Percentiles rank a stretch among this genome's conserved stretches.
Conservation (phyloP, 2,329 filamentous ascomycete genomes). For the Aspergillus sclerotialis region DNA sequence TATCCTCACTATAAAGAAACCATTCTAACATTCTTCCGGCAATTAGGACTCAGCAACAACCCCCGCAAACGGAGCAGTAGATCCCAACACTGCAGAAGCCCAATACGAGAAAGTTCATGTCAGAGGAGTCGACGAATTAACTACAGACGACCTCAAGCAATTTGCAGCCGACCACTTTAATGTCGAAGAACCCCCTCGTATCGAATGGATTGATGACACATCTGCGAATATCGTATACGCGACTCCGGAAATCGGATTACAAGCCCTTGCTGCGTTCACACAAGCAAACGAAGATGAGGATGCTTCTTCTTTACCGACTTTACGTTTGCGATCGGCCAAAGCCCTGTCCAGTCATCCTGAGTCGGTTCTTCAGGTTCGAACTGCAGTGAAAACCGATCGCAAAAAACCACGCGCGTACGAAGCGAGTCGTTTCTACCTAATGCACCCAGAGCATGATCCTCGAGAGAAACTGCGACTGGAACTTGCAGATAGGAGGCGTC, state of each 20-base stretch:
- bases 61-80: constrained; percentile 14
- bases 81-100: constrained; percentile 26
- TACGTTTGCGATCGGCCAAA: constrained; percentile 65
- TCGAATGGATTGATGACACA: constrained; percentile 94
- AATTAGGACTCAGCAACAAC: constrained; percentile 17
- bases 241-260: constrained; percentile 45
- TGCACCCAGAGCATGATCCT: constrained; percentile 83
- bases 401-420: constrained; percentile 73
- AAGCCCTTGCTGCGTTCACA: constrained; percentile 47
- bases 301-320: constrained; percentile 45
- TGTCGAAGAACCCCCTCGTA: constrained; percentile 47
- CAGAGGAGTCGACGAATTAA: constrained; percentile 72
- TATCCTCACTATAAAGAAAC: constrained; percentile 2
- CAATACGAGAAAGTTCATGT: constrained; percentile 66
- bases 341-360: constrained; percentile 61
- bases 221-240: constrained; percentile 81
- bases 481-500: constrained; percentile 38
- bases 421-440: constrained; percentile 82
- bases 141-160: constrained; percentile 68
- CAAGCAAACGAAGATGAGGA: constrained; percentile 30
- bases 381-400: constrained; percentile 67
- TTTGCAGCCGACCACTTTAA: constrained; percentile 66
- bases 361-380: constrained; percentile 62
- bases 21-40: background rate
- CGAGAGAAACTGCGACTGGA: constrained; percentile 60